Conservation (phyloP, 2,329 filamentous ascomycete genomes). For the Parafenestella ontariensis region DNA sequence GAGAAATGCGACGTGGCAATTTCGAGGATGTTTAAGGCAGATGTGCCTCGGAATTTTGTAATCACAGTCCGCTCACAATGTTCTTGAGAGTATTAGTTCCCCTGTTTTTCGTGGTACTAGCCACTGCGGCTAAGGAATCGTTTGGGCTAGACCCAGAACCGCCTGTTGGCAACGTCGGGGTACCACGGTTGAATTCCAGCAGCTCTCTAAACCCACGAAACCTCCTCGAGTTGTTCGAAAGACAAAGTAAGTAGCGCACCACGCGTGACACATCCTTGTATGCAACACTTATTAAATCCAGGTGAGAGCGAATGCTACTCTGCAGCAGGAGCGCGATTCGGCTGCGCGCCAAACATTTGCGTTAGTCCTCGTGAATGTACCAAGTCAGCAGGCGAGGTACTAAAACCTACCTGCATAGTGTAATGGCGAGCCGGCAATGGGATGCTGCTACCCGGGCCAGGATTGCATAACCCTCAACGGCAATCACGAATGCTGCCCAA, state of each 20-base stretch:
- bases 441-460: background rate
- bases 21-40: background rate
- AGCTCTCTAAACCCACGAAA: background rate
- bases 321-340: background rate
- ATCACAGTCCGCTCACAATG: background rate
- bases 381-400: background rate
- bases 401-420: background rate
- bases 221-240: background rate
- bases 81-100: background rate
- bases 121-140: background rate
- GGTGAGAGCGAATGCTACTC: background rate
- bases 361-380: background rate
- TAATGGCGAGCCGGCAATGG: background rate
- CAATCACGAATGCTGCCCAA: background rate
- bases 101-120: background rate
- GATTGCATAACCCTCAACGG: constrained; percentile 1
- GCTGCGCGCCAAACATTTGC: background rate
- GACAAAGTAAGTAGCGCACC: background rate
- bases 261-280: too few species aligned
- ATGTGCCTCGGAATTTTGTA: background rate
- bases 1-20: background rate
- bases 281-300: too few species aligned
- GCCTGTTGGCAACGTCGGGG: background rate
- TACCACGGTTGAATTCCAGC: background rate
- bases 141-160: background rate